These are phyloP conservation scores for Thermoascus crustaceus DNA, from an alignment of 2,329 filamentous ascomycete genomes.

Conservation along the genomic window DNA sequence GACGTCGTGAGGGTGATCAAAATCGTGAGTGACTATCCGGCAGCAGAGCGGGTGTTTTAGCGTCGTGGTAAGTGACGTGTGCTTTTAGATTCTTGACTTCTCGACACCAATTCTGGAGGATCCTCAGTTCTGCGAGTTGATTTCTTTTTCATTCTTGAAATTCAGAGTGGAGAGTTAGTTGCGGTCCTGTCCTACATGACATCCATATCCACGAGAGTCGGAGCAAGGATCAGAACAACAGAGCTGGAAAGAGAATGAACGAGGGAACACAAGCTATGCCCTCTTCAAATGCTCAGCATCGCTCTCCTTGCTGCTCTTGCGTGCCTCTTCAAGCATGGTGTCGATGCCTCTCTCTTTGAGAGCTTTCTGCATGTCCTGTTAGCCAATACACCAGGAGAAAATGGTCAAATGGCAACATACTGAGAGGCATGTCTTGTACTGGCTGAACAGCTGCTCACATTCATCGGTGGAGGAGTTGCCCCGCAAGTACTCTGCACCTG, in stretches of 20 bases:
- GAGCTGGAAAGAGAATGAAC: background rate
- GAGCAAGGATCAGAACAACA: background rate
- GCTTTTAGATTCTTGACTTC: too few relatives aligned
- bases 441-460: slow-evolving; percentile 74
- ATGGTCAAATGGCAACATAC: slow-evolving; percentile 44
- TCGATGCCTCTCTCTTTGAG: slow-evolving; percentile 87
- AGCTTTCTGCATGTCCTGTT: slow-evolving; percentile 52
- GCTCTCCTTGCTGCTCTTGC: slow-evolving; percentile 82
- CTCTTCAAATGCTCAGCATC: slow-evolving; percentile 59
- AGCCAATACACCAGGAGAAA: slow-evolving; percentile 1
- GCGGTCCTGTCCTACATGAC: background rate
- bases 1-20: background rate
- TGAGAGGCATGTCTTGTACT: slow-evolving; percentile 78
- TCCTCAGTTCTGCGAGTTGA: background rate
- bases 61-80: background rate
- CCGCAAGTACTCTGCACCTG: slow-evolving; percentile 68
- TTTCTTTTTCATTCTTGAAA: background rate
- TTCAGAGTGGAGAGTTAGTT: slow-evolving; percentile 1
- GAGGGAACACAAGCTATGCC: slow-evolving; percentile 7
- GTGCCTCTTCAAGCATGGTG: slow-evolving; percentile 81
- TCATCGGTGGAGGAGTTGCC: slow-evolving; percentile 78
- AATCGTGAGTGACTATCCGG: background rate
- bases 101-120: too few relatives aligned
- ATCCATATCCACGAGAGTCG: background rate
- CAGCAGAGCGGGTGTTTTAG: background rate